Base-by-base conservation (phyloP, 129 eudicot species). In the Flaveria ramosissima region DNA sequence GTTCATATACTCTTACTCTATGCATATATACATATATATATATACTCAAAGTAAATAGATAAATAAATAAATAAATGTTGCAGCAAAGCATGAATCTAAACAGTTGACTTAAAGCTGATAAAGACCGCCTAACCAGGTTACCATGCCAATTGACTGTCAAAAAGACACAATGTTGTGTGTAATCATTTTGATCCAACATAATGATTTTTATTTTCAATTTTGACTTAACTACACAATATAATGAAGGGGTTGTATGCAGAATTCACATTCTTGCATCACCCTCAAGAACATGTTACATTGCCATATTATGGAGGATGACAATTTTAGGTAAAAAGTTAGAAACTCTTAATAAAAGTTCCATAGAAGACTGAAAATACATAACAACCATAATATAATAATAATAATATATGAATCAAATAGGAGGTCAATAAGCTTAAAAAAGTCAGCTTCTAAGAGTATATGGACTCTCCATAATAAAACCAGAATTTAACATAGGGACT, bases 41-140 rank as follows among this genome's bases (percentile, higher is more conserved):
- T 46, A 59, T 60, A 41, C 50, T 21, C 16, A 78, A 12, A 11
- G 2, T 9, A 68, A 16, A 23, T 68, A 67, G 41, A 36, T 36
- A 36, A 36, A 36, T 5, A 7, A 26, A 76, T 51, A 42, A 55
- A 79, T 23, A 23, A 56, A 64, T 62, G 78, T 23, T 79, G 74
- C 79, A 73, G 36, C 70, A 56, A 80, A 73, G 76, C 52, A 74
- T 67, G 19, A 56, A 55, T 30, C 70, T 55, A 80, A 43, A 74
- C 70, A 50, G 75, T 46, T 74, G 80, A 80, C 84, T 52, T 80
- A 32, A 53, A 55, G 63, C 43, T 56, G 84, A 73, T 56, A 74
- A 80, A 80, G 84, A 80, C 84, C 74, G 62, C 75, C 70, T 52
- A 73, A 59, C 65, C 65, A 59, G 20, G 62, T 56, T 56, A 21